Percentiles rank a stretch among this genome's conserved stretches.
Evolutionary conservation across 2,329 filamentous ascomycete species (phyloP).

Genomic region (Aureobasidium mangrovei): DNA sequence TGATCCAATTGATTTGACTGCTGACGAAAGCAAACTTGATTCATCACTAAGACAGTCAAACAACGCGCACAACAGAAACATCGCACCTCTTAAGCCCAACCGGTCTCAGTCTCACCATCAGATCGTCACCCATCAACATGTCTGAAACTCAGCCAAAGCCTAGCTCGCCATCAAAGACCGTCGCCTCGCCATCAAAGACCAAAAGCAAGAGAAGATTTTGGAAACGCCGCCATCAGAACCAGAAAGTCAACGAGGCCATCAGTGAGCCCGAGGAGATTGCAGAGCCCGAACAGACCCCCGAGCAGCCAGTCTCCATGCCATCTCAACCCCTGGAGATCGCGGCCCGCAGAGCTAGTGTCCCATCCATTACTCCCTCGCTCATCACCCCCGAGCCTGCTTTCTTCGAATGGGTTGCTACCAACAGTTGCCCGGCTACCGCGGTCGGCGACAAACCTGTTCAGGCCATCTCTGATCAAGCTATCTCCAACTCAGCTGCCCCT

Average conservation of each 20-base stretch:
- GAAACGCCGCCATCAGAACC: neutral
- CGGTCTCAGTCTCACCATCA: neutral
- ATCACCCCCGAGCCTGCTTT: neutral
- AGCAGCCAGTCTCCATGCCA: neutral
- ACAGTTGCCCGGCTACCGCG: neutral
- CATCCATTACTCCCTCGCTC: neutral
- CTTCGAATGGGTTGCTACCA: neutral
- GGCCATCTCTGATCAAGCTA: no score
- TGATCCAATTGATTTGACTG: neutral
- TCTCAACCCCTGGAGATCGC: neutral
- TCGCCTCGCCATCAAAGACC: neutral
- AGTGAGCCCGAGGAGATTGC: neutral
- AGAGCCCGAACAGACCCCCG: neutral
- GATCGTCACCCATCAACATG: neutral
- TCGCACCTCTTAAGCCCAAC: no score
- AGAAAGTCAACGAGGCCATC: neutral
- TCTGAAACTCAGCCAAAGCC: neutral
- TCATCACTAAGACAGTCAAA: neutral
- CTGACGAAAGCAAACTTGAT: neutral
- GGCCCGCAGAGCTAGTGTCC: neutral
- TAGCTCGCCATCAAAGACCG: neutral
- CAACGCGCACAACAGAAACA: neutral
- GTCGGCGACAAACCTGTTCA: neutral
- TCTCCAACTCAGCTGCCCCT: neutral
- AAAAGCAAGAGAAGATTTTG: neutral